Evolutionary conservation across 2,329 filamentous ascomycete species (phyloP), one percentile per base, ranked within the genome.

Genomic region (Fusarium sambucinum): DNA sequence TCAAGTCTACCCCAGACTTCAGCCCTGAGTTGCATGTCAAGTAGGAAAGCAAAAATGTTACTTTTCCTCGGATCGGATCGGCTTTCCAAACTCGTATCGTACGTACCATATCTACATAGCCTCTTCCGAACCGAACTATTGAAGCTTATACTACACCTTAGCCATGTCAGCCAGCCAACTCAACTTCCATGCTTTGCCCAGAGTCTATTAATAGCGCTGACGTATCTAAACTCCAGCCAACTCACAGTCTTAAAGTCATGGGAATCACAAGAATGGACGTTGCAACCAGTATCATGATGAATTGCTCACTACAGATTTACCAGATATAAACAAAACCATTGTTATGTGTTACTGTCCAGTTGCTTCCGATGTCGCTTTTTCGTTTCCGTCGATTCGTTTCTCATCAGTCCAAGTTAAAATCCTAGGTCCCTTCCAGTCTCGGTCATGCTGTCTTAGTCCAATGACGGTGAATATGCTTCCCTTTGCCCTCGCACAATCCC

Each of bases 341-440:
- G 16, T 25, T 54, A 25, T 41, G 32, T 48, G 32, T 46, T 69
- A 32, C n/a, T 55, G 23, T 33, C 33, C 40, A 48, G 41, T 32
- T 41, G 55, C 40, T 42, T 40, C 47, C 44, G 54, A 60, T 68
- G 38, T 44, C 35, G 30, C 46, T 48, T 55, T 55, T 48, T 42
- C 33, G 45, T 67, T 59, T 51, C 62, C 41, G 37, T 69, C 61
- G 48, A 59, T 46, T 69, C 66, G 51, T 69, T 53, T 67, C 66
- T 69, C 66, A 67, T 69, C 48, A 69, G n/a, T 35, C 13, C 37
- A 55, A 59, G 59, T 38, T 35, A 51, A 37, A 55, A 63, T 38
- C 57, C 59, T 58, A 51, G 63, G 23, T 32, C 48, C 41, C 47
- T 58, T 35, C 40, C 33, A 35, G 46, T 37, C 38, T 32, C 30